Conservation (phyloP, 306 rosid species). For the Arachis stenosperma region DNA sequence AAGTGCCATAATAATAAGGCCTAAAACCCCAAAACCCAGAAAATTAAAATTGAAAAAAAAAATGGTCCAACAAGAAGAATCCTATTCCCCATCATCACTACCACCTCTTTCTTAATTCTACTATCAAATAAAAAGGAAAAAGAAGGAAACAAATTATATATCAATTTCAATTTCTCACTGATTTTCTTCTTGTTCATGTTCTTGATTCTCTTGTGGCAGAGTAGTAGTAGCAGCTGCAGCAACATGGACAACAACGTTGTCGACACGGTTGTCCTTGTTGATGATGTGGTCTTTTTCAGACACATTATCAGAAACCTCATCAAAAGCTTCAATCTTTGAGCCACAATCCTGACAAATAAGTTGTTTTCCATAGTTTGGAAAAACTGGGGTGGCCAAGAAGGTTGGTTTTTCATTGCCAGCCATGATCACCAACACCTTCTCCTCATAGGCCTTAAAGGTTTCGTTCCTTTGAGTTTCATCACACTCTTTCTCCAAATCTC, state of each 20-base stretch:
- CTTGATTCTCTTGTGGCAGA: constrained; percentile 29
- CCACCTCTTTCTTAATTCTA: constrained; percentile 7
- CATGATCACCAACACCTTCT: constrained; percentile 77
- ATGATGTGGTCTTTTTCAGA: constrained; percentile 14
- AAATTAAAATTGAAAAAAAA: not conserved
- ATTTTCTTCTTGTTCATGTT: constrained; percentile 14
- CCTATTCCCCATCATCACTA: not conserved
- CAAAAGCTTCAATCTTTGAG: not conserved
- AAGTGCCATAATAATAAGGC: not conserved
- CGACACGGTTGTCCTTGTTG: not conserved
- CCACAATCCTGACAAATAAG: not conserved
- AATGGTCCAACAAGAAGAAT: not conserved
- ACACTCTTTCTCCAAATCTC: constrained; percentile 52
- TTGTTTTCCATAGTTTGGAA: not conserved
- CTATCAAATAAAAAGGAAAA: not conserved
- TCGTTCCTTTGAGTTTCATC: constrained; percentile 36
- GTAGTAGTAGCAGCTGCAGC: not conserved
- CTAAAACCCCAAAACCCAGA: not conserved
- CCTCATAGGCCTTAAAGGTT: constrained; percentile 45
- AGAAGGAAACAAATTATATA: not conserved
- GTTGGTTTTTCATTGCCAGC: constrained; percentile 80
- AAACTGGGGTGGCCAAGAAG: constrained; percentile 71
- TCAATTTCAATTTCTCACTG: constrained; percentile 25
- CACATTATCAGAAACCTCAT: constrained; percentile 21
- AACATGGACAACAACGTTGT: constrained; percentile 21